Base-by-base conservation (phyloP, 2,329 filamentous ascomycete species). In the Epichloe sylvatica region DNA sequence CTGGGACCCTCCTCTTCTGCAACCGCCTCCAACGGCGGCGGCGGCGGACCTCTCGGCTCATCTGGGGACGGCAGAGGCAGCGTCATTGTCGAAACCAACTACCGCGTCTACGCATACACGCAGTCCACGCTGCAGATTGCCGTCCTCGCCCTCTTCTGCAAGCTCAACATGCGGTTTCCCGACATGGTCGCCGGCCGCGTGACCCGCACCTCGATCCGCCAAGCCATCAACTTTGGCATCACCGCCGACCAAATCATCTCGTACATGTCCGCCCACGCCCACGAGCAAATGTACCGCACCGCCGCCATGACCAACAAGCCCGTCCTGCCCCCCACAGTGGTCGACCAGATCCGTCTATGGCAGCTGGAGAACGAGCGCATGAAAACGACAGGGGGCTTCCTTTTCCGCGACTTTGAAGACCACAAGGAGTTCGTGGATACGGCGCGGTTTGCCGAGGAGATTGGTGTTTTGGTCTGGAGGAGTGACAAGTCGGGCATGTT, bases 11-110 rank as follows among this genome's bases (percentile, higher is more conserved):
- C 56, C 58, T 51, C 78, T 17, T 42, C 47, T 19, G 12, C 38
- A 11, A 35, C 38, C 12, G 15, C 46, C 6, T 21, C 39, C n/a
- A 15, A 17, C 46, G 15, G 15, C 8, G 65, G 63, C 40, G 8
- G 25, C 25, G 8, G 62, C 39, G 56, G 65, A 19, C 67, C 66
- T 23, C 59, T 66, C 1, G 61, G 60, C 17, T 59, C 65, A 23
- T 60, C 50, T 30, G 60, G 66, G 47, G 70, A 76, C 17, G 67
- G 73, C 54, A 81, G 82, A 59, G 90, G 90, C 54, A 92, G 88
- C 70, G 88, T 98, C 62, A 90, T 98, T 60, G 80, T 98, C 56
- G 92, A 98, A 71, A 98, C 92, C 8, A 98, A 98, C 69, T 97
- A 96, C 70, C 86, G 92, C 25, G 71, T 98, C 57, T 98, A 98